Percentiles rank a stretch among this genome's conserved stretches.
These are phyloP conservation scores for Falciphora oryzae DNA, from an alignment of 2,329 filamentous ascomycete species.

Conservation along the genomic window DNA sequence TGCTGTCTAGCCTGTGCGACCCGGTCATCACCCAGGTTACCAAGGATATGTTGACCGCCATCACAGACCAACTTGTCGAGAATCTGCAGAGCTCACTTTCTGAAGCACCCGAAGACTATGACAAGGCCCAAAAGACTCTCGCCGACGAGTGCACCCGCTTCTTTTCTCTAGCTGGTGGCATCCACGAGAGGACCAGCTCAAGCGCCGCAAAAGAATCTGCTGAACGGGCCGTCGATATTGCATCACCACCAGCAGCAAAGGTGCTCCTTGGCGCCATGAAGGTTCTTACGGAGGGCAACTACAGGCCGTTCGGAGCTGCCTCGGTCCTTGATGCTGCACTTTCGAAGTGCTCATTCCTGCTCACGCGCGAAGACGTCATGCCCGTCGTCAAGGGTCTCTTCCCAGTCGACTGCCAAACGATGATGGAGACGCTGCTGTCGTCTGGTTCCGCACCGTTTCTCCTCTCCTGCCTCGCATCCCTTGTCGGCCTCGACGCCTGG, in stretches of 20 bases:
- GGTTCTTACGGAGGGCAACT: conserved; percentile 43
- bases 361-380: conserved; percentile 26
- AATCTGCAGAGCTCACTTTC: conserved; percentile 70
- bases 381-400: conserved; percentile 38
- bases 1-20: conserved; percentile 35
- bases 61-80: conserved; percentile 57
- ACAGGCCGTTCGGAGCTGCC: conserved; percentile 53
- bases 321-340: conserved; percentile 36
- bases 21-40: conserved; percentile 42
- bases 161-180: conserved; percentile 49
- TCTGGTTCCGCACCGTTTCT: conserved; percentile 66
- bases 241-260: conserved; percentile 25
- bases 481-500: conserved; percentile 38
- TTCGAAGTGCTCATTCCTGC: conserved; percentile 36
- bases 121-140: conserved; percentile 64
- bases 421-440: conserved; percentile 53
- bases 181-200: conserved; percentile 19
- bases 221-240: conserved; percentile 22
- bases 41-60: conserved; percentile 52
- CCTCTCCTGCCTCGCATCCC: conserved; percentile 56
- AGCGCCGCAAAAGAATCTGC: not conserved
- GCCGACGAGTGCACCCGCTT: conserved; percentile 63
- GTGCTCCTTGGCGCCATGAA: conserved; percentile 31
- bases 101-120: conserved; percentile 73
- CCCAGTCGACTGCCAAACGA: conserved; percentile 43